Conservation (phyloP, 148 eudicot species). For the Rhododendron molle region DNA sequence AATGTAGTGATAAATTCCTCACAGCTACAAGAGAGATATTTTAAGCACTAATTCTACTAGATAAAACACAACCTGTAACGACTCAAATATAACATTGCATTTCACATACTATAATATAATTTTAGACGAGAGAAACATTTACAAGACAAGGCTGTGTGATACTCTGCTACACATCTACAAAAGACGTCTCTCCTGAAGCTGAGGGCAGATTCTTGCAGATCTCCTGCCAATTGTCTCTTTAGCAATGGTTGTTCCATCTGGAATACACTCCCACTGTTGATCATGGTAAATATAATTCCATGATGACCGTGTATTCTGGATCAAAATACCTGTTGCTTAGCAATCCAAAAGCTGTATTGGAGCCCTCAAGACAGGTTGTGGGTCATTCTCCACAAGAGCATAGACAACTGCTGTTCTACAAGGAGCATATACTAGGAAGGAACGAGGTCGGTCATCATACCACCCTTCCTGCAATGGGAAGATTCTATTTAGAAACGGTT, state of each 20-base stretch:
- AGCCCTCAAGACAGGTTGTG: constrained; percentile 5
- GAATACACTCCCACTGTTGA: not conserved
- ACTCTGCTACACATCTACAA: not conserved
- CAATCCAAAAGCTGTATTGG: not conserved
- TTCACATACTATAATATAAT: not conserved
- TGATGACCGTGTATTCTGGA: not conserved
- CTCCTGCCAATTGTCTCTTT: not conserved
- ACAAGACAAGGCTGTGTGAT: not conserved
- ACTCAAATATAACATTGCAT: not conserved
- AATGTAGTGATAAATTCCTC: not conserved
- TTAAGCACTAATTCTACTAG: not conserved
- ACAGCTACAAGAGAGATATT: not conserved
- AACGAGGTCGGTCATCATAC: constrained; percentile 70
- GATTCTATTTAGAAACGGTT: not conserved
- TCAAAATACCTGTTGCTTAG: not conserved
- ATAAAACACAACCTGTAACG: not conserved
- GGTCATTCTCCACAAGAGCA: constrained; percentile 44
- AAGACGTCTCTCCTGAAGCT: not conserved
- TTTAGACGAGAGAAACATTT: not conserved
- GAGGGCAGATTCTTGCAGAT: not conserved
- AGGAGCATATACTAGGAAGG: constrained; percentile 76
- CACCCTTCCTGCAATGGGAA: constrained; percentile 56
- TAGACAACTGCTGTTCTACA: constrained; percentile 85
- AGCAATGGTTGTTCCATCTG: not conserved
- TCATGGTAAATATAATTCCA: not conserved